Evolutionary conservation across 805 yeast species (phyloP).

Genomic region (Kazachstania kunashirensis): DNA sequence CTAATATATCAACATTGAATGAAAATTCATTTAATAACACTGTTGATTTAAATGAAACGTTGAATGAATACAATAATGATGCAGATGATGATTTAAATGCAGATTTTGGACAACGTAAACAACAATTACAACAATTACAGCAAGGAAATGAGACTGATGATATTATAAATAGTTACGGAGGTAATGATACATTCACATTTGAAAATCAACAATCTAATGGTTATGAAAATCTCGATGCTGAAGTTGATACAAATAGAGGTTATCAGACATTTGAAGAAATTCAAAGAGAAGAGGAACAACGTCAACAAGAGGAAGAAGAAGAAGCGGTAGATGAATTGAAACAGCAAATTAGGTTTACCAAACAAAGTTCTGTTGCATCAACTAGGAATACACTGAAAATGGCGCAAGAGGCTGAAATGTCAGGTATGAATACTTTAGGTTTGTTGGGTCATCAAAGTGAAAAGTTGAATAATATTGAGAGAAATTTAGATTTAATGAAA

Average conservation of each 20-base stretch:
- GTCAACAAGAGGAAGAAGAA: conserved; percentile 51
- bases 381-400: conserved; percentile 72
- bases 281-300: conserved; percentile 30
- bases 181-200: background rate
- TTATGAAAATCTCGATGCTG: conserved; percentile 40
- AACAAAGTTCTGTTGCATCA: conserved; percentile 77
- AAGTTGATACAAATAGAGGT: conserved; percentile 16
- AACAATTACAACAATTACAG: conserved; percentile 13
- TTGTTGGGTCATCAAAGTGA: conserved; percentile 92
- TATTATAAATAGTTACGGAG: background rate
- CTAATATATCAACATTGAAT: background rate
- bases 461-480: conserved; percentile 69
- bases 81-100: conserved; percentile 28
- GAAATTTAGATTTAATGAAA: conserved; percentile 63
- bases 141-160: conserved; percentile 11
- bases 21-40: conserved; percentile 2
- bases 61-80: conserved; percentile 16
- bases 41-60: conserved; percentile 21
- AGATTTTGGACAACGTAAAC: conserved; percentile 14
- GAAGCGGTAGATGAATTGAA: conserved; percentile 83
- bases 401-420: conserved; percentile 62
- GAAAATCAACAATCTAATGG: conserved; percentile 55
- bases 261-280: conserved; percentile 28
- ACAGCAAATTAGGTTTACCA: conserved; percentile 70
- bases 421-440: conserved; percentile 77